These are phyloP conservation scores for Monosporascus ibericus DNA, from an alignment of 2,329 filamentous ascomycete species.

Conservation along the genomic window DNA sequence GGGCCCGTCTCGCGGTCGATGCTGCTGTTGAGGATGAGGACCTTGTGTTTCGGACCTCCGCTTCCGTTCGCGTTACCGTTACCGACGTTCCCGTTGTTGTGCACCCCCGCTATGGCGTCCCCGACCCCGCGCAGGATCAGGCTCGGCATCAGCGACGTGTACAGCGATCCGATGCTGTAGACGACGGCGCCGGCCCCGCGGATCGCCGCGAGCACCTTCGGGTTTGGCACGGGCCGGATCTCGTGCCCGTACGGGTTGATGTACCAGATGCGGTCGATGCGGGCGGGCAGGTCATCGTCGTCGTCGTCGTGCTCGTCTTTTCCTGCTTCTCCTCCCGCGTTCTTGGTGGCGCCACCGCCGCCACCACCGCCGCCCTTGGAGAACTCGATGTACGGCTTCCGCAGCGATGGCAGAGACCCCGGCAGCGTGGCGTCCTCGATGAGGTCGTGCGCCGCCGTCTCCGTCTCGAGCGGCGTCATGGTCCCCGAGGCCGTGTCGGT, in stretches of 20 bases:
- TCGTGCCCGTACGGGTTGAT: slow-evolving; percentile 99
- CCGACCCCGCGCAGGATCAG: slow-evolving; percentile 74
- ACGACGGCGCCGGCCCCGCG: slow-evolving; percentile 61
- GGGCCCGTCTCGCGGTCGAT: slow-evolving; percentile 85
- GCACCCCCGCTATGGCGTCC: slow-evolving; percentile 37
- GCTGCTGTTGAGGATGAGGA: slow-evolving; percentile 78
- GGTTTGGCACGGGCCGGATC: slow-evolving; percentile 78
- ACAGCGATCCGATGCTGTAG: slow-evolving; percentile 91
- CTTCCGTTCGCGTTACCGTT: not conserved
- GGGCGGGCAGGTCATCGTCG: slow-evolving; percentile 68
- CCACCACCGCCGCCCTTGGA: slow-evolving; percentile 49
- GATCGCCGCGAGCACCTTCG: slow-evolving; percentile 68
- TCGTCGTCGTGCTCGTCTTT: slow-evolving; percentile 28
- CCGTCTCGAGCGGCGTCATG: slow-evolving; percentile 28
- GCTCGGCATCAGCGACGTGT: slow-evolving; percentile 81
- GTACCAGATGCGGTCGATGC: slow-evolving; percentile 86
- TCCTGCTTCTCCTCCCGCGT: not conserved
- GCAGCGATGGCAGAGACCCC: slow-evolving; percentile 71
- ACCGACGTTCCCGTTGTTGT: slow-evolving; percentile 15
- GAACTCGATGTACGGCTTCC: slow-evolving; percentile 76
- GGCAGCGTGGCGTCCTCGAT: slow-evolving; percentile 78
- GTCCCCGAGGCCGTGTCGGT: slow-evolving; percentile 21
- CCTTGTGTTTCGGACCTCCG: slow-evolving; percentile 53
- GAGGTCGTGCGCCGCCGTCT: slow-evolving; percentile 51
- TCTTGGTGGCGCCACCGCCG: not conserved